phyloP scores from a whole-genome alignment of 106 monocot genomes.

The Platanthera zijinensis region DNA sequence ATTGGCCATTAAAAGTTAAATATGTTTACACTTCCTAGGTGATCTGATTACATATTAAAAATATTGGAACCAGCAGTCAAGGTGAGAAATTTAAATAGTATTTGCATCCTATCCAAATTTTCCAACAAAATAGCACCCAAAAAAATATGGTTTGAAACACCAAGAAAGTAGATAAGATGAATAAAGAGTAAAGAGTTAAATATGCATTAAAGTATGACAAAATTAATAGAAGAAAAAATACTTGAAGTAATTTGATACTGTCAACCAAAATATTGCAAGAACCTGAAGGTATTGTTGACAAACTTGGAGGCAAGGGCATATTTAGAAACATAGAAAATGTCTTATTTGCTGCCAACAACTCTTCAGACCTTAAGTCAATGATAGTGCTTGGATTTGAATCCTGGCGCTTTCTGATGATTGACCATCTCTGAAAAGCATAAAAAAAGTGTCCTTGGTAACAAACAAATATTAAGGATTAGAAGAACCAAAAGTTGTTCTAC shows the following conservation, averaged over 20 bases:
- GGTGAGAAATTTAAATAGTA: too few relatives aligned
- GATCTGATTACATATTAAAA: too few relatives aligned
- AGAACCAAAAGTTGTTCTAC: too few relatives aligned
- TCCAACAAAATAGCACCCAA: not conserved
- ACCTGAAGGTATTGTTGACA: slow-evolving; percentile 39
- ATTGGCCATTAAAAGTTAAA: too few relatives aligned
- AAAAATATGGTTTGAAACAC: not conserved
- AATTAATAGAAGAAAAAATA: not conserved
- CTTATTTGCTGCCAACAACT: slow-evolving; percentile 30
- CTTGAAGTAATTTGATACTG: too few relatives aligned
- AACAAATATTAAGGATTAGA: not conserved
- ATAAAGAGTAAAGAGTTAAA: too few relatives aligned
- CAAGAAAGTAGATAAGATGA: too few relatives aligned
- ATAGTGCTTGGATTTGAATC: slow-evolving; percentile 7
- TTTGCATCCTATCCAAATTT: too few relatives aligned
- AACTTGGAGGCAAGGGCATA: slow-evolving; percentile 27
- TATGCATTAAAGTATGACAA: too few relatives aligned
- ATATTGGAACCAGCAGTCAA: too few relatives aligned
- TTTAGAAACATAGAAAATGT: slow-evolving; percentile 39
- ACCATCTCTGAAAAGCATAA: slow-evolving; percentile 38
- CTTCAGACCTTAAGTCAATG: slow-evolving; percentile 28
- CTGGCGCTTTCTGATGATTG: slow-evolving; percentile 35
- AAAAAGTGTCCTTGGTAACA: not conserved
- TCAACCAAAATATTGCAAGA: not conserved
- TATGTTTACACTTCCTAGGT: too few relatives aligned